Conservation (phyloP, 768 basidiomycete species). For the Leccinum fibrillosum region DNA sequence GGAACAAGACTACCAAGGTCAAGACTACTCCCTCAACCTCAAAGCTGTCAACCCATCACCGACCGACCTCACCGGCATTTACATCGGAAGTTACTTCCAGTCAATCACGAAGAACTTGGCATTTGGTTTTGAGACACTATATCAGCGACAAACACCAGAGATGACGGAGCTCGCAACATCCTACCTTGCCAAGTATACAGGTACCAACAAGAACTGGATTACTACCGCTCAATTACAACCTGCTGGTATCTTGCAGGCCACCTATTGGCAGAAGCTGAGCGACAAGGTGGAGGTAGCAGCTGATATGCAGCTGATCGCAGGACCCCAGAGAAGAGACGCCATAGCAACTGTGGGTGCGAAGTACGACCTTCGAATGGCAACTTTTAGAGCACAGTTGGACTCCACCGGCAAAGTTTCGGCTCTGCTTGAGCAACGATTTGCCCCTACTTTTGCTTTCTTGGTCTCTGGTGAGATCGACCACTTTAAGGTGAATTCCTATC, state of each 20-base stretch:
- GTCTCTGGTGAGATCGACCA: conserved; percentile 98
- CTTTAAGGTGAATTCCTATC: conserved; percentile 68
- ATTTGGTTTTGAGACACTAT: conserved; percentile 80
- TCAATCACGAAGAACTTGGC: conserved; percentile 90
- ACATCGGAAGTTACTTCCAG: conserved; percentile 88
- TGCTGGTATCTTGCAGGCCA: conserved; percentile 80
- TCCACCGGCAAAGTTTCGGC: conserved; percentile 95
- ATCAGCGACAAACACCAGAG: conserved; percentile 74
- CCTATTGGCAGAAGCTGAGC: conserved; percentile 95
- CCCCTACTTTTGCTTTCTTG: conserved; percentile 91
- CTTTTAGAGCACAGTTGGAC: conserved; percentile 93
- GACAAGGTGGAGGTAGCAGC: conserved; percentile 98
- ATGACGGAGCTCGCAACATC: conserved; percentile 68
- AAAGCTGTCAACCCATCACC: conserved; percentile 93
- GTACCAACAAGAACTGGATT: conserved; percentile 77
- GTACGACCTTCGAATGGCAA: conserved; percentile 91
- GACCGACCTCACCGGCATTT: conserved; percentile 85
- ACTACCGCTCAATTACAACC: conserved; percentile 89
- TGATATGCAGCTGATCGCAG: conserved; percentile 80
- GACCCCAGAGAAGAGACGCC: conserved; percentile 81
- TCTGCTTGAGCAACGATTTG: conserved; percentile 92
- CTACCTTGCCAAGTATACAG: conserved; percentile 78
- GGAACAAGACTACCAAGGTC: conserved; percentile 91
- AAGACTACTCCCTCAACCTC: conserved; percentile 79
- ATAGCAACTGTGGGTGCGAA: conserved; percentile 93